Base-by-base conservation (phyloP, 2,329 filamentous ascomycete species). In the Fusarium albosuccineum region DNA sequence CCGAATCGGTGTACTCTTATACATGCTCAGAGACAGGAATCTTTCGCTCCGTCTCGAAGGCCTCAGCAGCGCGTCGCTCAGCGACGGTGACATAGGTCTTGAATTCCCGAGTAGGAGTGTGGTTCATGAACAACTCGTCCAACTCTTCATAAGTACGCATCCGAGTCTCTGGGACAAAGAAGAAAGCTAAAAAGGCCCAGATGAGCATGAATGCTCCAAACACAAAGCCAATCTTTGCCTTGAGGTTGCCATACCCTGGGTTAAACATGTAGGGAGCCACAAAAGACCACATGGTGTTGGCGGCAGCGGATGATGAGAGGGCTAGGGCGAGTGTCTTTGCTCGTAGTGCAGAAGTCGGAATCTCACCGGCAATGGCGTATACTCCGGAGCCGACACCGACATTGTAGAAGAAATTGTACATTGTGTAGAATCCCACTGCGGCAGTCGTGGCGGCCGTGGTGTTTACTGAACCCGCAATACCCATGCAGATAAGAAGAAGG, bases 121-220 rank as follows among this genome's bases (percentile, higher is more conserved):
- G 34, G 27, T 74, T 73, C 57, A 66, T 70, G 7, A 75, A 76
- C 1, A 76, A 58, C 27, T 75, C 73, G 3, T 75, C 74, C 34
- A 75, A n/a, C 54, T 75, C 72, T 40, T 74, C 74, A 1, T 73
- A 74, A 6, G 61, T 73, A 7, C 74, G 59, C 62, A 70, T 64
- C 0, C 70, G 61, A 2, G 70, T 87, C 70, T 89, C 86, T 0
- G 86, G 86, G 1, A 88, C 75, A 36, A 77, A 76, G 10, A 79
- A 74, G 76, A 79, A 88, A 0, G 81, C 79, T 0, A 81, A 45
- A 2, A 75, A 57, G 3, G 79, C 72, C 16, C 77, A 75, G 1
- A 80, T 55, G 3, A 77, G 60, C 64, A 78, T 80, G 11, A 79
- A 74, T 0, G 73, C 79, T 1, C 76, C 74, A 58, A 76, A 82